Percentiles rank a stretch among this genome's conserved stretches.
phyloP scores from a whole-genome alignment of 208 protist species.

The Leishmania major region DNA sequence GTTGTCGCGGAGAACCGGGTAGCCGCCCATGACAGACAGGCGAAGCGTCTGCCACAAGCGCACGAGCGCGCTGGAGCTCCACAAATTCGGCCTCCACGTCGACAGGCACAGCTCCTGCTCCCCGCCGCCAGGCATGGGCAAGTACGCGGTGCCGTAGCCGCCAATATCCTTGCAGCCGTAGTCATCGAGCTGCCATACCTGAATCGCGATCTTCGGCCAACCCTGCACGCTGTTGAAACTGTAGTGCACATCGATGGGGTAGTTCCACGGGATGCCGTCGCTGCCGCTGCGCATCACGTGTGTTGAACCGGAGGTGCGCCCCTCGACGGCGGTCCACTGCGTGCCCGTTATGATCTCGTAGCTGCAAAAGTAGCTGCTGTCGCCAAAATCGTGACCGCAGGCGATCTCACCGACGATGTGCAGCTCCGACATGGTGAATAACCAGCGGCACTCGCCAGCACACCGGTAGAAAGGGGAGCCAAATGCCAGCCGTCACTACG shows the following conservation, averaged over 20 bases:
- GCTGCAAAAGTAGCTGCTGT: conserved; percentile 75
- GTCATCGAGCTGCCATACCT: conserved; percentile 88
- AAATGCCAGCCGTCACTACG: background rate
- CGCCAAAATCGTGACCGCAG: conserved; percentile 65
- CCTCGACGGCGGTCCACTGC: conserved; percentile 78
- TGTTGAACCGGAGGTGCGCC: conserved; percentile 72
- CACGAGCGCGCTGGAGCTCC: conserved; percentile 68
- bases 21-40: conserved; percentile 75
- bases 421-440: conserved; percentile 68
- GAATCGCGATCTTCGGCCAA: conserved; percentile 89
- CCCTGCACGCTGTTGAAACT: conserved; percentile 71
- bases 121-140: conserved; percentile 59
- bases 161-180: conserved; percentile 87
- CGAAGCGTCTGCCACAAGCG: conserved; percentile 66
- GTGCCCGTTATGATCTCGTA: conserved; percentile 80
- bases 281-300: conserved; percentile 75
- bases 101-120: conserved; percentile 70
- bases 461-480: background rate
- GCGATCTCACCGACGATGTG: conserved; percentile 86
- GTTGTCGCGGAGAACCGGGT: conserved; percentile 83
- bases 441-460: background rate
- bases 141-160: conserved; percentile 84
- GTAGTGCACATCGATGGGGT: conserved; percentile 89
- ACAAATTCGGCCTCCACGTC: conserved; percentile 82
- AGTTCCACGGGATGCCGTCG: conserved; percentile 68